A percentile compares a stretch with the other conserved stretches of the same genome.
Evolutionary conservation across 352 stramenopile species (phyloP).

Genomic region (Salisapilia sapeloensis): DNA sequence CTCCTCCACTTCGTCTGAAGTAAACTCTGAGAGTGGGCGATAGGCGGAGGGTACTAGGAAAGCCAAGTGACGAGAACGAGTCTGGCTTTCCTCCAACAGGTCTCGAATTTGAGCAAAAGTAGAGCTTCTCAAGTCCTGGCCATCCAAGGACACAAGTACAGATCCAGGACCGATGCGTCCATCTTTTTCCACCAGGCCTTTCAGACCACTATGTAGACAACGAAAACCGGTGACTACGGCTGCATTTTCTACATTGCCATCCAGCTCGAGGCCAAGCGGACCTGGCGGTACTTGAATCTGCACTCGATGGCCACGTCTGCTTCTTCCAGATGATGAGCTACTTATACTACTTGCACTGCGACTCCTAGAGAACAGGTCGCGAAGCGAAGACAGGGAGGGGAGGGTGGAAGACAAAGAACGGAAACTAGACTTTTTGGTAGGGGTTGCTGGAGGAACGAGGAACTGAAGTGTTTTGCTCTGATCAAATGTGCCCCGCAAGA

Average conservation of each 20-base stretch:
- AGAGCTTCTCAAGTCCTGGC: conserved; percentile 26
- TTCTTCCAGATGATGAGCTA: too few species aligned
- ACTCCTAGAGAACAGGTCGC: too few species aligned
- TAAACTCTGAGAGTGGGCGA: conserved; percentile 5
- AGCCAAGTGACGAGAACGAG: conserved; percentile 23
- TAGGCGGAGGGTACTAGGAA: too few species aligned
- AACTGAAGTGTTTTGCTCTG: too few species aligned
- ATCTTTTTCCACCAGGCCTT: conserved; percentile 19
- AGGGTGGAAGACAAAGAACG: too few species aligned
- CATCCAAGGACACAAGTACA: conserved; percentile 43
- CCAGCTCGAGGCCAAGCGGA: conserved; percentile 34
- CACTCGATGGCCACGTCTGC: too few species aligned
- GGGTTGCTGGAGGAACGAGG: too few species aligned
- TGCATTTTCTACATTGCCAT: conserved; percentile 11
- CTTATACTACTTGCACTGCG: too few species aligned
- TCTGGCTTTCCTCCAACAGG: conserved; percentile 12
- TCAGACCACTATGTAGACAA: conserved; percentile 24
- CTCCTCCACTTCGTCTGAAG: not conserved
- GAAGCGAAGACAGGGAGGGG: too few species aligned
- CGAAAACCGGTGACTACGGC: conserved; percentile 49
- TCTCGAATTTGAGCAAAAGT: conserved; percentile 22
- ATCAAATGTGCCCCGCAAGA: conserved; percentile 21
- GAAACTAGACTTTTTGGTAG: too few species aligned
- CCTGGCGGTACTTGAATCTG: conserved; percentile 23
- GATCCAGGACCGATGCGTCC: conserved; percentile 20